A percentile compares a stretch with the other conserved stretches of the same genome.
Evolutionary conservation across 306 rosid species (phyloP).

Genomic region (Psophocarpus tetragonolobus): DNA sequence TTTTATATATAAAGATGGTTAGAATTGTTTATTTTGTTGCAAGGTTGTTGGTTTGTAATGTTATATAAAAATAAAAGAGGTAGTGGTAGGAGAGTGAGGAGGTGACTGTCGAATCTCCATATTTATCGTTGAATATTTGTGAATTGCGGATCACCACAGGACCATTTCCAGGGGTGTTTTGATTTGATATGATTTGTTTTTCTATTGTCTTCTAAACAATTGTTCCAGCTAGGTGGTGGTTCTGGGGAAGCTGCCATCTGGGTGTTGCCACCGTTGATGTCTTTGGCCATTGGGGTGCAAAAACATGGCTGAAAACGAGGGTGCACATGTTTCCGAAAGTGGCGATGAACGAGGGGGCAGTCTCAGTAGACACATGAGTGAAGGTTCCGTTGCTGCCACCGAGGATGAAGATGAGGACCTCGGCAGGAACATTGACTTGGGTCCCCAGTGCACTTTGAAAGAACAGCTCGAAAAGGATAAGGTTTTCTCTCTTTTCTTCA

Average conservation of each 20-base stretch:
- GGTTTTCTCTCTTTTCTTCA: conserved; percentile 36
- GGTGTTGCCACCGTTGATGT: conserved; percentile 47
- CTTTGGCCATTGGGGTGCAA: conserved; percentile 51
- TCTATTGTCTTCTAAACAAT: too few relatives aligned
- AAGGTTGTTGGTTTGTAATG: not conserved
- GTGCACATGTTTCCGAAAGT: conserved; percentile 25
- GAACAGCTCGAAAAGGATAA: conserved; percentile 87
- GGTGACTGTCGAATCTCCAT: conserved; percentile 31
- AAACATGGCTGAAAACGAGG: conserved; percentile 57
- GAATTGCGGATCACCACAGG: conserved; percentile 75
- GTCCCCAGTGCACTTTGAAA: conserved; percentile 83
- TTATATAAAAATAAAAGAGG: too few relatives aligned
- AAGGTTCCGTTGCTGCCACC: conserved; percentile 53
- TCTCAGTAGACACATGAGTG: conserved; percentile 51
- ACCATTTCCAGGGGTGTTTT: too few relatives aligned
- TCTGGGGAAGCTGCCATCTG: conserved; percentile 22
- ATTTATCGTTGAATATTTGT: conserved; percentile 28
- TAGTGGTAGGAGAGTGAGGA: conserved; percentile 49
- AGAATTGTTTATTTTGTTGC: too few relatives aligned
- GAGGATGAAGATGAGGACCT: conserved; percentile 80
- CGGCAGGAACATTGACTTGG: conserved; percentile 67
- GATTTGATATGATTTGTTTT: too few relatives aligned
- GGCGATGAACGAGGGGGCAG: conserved; percentile 31
- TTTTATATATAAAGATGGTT: too few relatives aligned
- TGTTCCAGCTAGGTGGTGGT: conserved; percentile 20